These are phyloP conservation scores for sorghum (Sorghum bicolor) DNA, from an alignment of 176 grass and related monocot species.

Conservation along the genomic window DNA sequence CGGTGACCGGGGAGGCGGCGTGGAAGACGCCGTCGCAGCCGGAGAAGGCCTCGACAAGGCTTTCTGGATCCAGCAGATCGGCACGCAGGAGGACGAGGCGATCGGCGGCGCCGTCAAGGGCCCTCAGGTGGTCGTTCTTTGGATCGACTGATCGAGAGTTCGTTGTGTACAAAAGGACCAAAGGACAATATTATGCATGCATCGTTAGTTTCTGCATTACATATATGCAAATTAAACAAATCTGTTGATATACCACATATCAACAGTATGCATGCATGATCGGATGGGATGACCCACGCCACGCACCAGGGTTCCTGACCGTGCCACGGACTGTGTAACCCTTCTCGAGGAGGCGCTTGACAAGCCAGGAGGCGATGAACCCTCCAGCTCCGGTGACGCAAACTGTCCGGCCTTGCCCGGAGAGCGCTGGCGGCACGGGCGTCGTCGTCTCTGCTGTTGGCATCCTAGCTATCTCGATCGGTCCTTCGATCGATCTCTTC, in stretches of 20 bases:
- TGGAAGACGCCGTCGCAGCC: conserved; percentile 73
- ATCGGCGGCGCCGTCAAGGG: conserved; percentile 39
- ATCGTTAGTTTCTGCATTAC: background rate
- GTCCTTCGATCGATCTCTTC: background rate
- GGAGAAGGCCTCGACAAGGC: conserved; percentile 31
- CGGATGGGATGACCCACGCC: background rate
- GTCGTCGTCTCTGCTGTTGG: background rate
- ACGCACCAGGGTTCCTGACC: conserved; percentile 64
- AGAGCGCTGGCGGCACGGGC: background rate
- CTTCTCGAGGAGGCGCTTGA: conserved; percentile 71
- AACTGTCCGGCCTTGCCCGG: conserved; percentile 45
- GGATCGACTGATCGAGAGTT: conserved; percentile 33
- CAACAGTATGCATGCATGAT: too few species aligned
- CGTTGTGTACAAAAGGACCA: background rate
- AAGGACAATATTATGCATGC: background rate
- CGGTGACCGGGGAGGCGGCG: conserved; percentile 55
- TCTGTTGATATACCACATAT: too few species aligned
- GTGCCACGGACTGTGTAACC: conserved; percentile 83
- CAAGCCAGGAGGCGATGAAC: conserved; percentile 94
- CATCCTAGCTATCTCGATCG: background rate
- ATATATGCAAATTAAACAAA: too few species aligned
- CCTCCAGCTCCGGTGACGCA: conserved; percentile 94
- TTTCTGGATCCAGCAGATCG: conserved; percentile 43
- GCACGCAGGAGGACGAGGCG: conserved; percentile 42
- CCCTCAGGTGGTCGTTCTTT: conserved; percentile 48